A percentile compares a stretch with the other conserved stretches of the same genome.
Evolutionary conservation across 768 basidiomycete genomes (phyloP).

Genomic region (Boletus insuetus): DNA sequence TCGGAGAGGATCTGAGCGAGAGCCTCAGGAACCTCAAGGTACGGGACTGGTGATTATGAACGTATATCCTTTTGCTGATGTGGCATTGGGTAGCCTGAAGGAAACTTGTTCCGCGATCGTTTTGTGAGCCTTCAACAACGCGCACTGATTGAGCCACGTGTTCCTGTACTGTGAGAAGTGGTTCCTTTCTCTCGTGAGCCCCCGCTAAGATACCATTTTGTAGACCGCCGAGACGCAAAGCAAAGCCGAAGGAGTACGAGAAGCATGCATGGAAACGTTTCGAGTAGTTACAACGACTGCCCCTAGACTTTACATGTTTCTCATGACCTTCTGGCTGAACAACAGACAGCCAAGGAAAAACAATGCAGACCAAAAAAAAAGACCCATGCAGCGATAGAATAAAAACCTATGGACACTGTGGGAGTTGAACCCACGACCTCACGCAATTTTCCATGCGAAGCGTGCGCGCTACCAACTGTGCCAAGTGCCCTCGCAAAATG

Average conservation of each 20-base stretch:
- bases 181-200: slow-evolving; percentile 23
- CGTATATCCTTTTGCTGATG: background rate
- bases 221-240: slow-evolving; percentile 34
- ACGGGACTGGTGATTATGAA: slow-evolving; percentile 15
- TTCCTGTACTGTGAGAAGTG: slow-evolving; percentile 59
- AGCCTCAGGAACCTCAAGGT: slow-evolving; percentile 83
- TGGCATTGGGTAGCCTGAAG: slow-evolving; percentile 65
- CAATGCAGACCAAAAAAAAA: no score
- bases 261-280: slow-evolving; percentile 81
- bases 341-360: no score
- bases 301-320: no score
- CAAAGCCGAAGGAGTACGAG: slow-evolving; percentile 63
- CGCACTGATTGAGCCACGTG: slow-evolving; percentile 82
- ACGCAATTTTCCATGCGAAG: slow-evolving; percentile 49
- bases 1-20: slow-evolving; percentile 88
- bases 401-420: slow-evolving; percentile 30
- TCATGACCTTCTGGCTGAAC: no score
- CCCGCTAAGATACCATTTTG: background rate
- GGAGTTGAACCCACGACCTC: slow-evolving; percentile 59
- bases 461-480: slow-evolving; percentile 55
- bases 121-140: slow-evolving; percentile 86
- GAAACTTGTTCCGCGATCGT: slow-evolving; percentile 88
- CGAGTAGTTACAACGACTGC: slow-evolving; percentile 31
- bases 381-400: background rate
- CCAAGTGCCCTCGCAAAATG: slow-evolving; percentile 23